A percentile compares a stretch with the other conserved stretches of the same genome.
phyloP scores from a whole-genome alignment of 1,139 yeast genomes.

The Starmera stellimalicola region DNA sequence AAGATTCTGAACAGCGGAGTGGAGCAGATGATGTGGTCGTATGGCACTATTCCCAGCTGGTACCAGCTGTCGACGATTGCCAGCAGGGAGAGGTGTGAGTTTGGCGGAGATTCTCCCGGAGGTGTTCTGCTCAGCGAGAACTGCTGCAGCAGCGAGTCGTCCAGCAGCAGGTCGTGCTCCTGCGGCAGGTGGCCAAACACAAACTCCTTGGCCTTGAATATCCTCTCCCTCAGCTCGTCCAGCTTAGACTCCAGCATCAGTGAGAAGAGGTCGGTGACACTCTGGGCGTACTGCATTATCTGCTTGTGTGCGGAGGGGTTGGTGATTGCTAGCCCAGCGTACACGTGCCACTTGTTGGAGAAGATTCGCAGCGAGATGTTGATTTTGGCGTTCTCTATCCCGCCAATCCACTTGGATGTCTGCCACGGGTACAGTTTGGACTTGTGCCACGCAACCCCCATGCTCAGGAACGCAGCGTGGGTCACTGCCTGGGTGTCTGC shows the following conservation, averaged over 20 bases:
- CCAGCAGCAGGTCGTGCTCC: constrained; percentile 54
- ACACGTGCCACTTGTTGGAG: constrained; percentile 95
- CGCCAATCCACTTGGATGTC: constrained; percentile 80
- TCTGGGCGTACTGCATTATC: constrained; percentile 79
- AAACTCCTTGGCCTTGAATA: constrained; percentile 56
- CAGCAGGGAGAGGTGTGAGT: constrained; percentile 78
- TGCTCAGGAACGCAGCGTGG: constrained; percentile 91
- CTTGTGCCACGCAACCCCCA: constrained; percentile 95
- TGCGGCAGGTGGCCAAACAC: constrained; percentile 60
- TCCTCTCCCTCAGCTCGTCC: constrained; percentile 47
- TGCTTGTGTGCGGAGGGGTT: constrained; percentile 93
- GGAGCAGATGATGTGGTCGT: constrained; percentile 94
- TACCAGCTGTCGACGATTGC: constrained; percentile 95
- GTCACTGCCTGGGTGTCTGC: constrained; percentile 99
- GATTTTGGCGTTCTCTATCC: constrained; percentile 90
- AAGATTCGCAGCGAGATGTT: constrained; percentile 85
- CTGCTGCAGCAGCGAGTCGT: constrained; percentile 71
- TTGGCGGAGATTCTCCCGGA: constrained; percentile 58
- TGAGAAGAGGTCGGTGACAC: constrained; percentile 74
- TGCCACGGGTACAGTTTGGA: constrained; percentile 89
- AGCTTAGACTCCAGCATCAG: constrained; percentile 67
- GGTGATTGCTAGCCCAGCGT: constrained; percentile 93
- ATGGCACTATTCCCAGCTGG: constrained; percentile 76
- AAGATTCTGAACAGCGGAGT: constrained; percentile 90
- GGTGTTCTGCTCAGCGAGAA: constrained; percentile 73